Conservation (phyloP, 495 filamentous ascomycete species). For the Tuber microsphaerosporum region DNA sequence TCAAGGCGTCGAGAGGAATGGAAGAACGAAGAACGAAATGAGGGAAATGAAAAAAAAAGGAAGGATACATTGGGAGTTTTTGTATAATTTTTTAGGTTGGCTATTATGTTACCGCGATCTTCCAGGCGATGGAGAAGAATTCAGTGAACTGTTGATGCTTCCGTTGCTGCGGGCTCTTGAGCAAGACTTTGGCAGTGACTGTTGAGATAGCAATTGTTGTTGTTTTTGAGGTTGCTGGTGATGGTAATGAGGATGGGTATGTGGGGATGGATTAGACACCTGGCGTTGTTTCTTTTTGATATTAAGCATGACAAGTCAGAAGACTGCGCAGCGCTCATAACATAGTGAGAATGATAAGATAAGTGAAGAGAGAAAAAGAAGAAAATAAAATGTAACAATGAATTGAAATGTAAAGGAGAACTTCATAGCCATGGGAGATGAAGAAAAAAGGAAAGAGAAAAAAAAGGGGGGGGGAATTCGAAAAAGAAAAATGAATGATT, state of each 20-base stretch:
- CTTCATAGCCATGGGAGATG: background rate
- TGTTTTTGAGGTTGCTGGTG: conserved; percentile 28
- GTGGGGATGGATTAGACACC: conserved; percentile 15
- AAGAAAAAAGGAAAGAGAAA: conserved; percentile 6
- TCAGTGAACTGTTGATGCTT: conserved; percentile 14
- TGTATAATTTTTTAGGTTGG: background rate
- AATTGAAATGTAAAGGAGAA: conserved; percentile 3
- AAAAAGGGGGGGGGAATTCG: conserved; percentile 16
- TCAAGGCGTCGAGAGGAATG: background rate
- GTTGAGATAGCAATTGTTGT: background rate
- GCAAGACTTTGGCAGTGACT: conserved; percentile 24
- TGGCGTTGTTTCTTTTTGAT: conserved; percentile 43
- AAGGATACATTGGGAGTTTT: background rate
- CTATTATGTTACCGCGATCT: conserved; percentile 9
- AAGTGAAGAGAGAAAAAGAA: conserved; percentile 22
- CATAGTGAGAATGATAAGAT: conserved; percentile 18
- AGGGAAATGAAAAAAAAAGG: background rate
- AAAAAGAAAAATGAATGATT: conserved; percentile 34
- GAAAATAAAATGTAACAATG: conserved; percentile 17
- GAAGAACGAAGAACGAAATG: background rate
- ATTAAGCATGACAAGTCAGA: conserved; percentile 42
- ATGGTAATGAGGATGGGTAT: conserved; percentile 33
- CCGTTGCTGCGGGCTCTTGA: conserved; percentile 34
- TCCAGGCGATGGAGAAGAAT: conserved; percentile 18
- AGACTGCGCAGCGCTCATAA: conserved; percentile 37